A percentile compares a stretch with the other conserved stretches of the same genome.
Evolutionary conservation across 2,329 filamentous ascomycete genomes (phyloP).

Genomic region (Ilyonectria sp.): DNA sequence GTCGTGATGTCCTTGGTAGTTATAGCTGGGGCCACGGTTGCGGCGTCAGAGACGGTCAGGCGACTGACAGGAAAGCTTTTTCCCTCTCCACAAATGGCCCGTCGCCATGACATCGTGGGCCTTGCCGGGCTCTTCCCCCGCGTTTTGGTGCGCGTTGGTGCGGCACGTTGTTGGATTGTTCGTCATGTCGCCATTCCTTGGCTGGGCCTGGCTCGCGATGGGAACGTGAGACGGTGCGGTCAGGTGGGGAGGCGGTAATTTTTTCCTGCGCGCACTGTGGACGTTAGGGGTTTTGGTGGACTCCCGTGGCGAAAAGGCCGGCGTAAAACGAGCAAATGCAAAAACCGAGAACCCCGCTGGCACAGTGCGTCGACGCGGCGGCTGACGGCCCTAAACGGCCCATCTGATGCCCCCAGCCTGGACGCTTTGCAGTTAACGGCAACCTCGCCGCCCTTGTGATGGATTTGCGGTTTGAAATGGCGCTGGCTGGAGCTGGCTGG

Average conservation of each 20-base stretch:
- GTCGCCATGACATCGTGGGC: conserved; percentile 21
- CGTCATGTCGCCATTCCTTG: conserved; percentile 37
- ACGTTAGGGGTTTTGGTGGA: not conserved
- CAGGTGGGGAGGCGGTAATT: conserved; percentile 18
- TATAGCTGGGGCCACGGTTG: conserved; percentile 37
- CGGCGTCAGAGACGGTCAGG: conserved; percentile 25
- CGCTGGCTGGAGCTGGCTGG: conserved; percentile 36
- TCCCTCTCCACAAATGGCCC: conserved; percentile 43
- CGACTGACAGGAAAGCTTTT: conserved; percentile 43
- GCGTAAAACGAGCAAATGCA: not conserved
- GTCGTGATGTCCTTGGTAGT: conserved; percentile 43
- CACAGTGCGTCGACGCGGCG: not conserved
- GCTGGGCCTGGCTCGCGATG: conserved; percentile 1
- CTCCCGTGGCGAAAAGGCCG: not conserved
- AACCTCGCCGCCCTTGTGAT: conserved; percentile 44
- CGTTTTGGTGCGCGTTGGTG: conserved; percentile 34
- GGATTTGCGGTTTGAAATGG: conserved; percentile 29
- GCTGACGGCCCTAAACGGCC: conserved; percentile 8
- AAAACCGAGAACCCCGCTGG: not conserved
- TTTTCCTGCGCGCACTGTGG: conserved; percentile 6
- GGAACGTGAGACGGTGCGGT: conserved; percentile 22
- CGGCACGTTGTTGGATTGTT: conserved; percentile 26
- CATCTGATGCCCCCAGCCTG: conserved; percentile 23
- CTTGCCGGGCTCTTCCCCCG: conserved; percentile 35
- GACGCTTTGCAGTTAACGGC: conserved; percentile 50